Percentiles rank a stretch among this genome's conserved stretches.
Evolutionary conservation across 192 early-diverging fungal genomes (phyloP).

Genomic region (Coemansia sp.): DNA sequence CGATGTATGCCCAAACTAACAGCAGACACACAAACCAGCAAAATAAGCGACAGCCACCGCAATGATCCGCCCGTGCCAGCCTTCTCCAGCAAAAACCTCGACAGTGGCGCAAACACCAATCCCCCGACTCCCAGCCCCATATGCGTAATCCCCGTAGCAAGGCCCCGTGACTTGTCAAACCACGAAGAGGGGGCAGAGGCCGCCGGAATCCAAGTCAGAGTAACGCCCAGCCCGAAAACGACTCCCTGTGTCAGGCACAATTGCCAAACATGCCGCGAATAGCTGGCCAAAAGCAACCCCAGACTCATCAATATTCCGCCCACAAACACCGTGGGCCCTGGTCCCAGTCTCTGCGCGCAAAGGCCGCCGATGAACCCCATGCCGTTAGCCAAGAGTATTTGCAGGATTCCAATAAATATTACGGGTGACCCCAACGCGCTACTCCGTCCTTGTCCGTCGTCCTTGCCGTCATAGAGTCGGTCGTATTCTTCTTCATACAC

Average conservation of each 20-base stretch:
- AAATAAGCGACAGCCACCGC: constrained; percentile 44
- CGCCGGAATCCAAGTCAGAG: constrained; percentile 61
- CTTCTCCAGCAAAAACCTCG: constrained; percentile 44
- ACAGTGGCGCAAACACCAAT: constrained; percentile 59
- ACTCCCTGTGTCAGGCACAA: constrained; percentile 66
- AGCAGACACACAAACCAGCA: constrained; percentile 32
- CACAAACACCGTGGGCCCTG: constrained; percentile 42
- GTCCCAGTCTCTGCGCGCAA: constrained; percentile 37
- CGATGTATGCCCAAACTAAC: constrained; percentile 45
- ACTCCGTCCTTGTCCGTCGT: constrained; percentile 13
- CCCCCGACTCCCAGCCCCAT: constrained; percentile 68
- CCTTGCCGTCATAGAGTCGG: constrained; percentile 43
- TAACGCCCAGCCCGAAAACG: constrained; percentile 62
- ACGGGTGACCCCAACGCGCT: constrained; percentile 40
- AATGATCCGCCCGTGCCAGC: constrained; percentile 40
- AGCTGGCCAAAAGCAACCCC: constrained; percentile 61
- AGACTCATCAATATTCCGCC: constrained; percentile 52
- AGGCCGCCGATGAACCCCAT: constrained; percentile 40
- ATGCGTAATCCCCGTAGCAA: constrained; percentile 67
- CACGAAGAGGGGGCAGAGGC: constrained; percentile 64
- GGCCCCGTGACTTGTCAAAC: constrained; percentile 59
- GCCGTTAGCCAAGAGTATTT: constrained; percentile 49
- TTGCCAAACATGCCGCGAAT: constrained; percentile 62
- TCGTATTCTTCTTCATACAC: constrained; percentile 51
- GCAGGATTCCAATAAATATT: constrained; percentile 43